Evolutionary conservation across 495 filamentous ascomycete genomes (phyloP).

Genomic region (Penicillium maclennaniae): DNA sequence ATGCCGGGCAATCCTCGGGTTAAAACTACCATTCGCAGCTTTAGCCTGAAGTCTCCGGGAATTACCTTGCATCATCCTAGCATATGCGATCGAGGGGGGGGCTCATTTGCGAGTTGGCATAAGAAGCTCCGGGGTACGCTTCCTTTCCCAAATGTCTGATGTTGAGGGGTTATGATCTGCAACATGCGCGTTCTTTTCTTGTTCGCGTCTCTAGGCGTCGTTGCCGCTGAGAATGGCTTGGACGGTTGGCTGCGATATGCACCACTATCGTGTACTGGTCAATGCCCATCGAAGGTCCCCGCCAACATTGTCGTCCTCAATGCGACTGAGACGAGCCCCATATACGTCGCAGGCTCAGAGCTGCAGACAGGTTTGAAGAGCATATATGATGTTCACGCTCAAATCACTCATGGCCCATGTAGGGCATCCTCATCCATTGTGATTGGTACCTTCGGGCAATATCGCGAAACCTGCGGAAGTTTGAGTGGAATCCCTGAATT

Average conservation of each 20-base stretch:
- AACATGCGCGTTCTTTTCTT: conserved; percentile 13
- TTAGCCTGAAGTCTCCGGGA: conserved; percentile 16
- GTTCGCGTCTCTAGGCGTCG: conserved; percentile 11
- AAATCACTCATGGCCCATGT: conserved; percentile 27
- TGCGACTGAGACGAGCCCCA: conserved; percentile 46
- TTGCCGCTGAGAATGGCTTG: conserved; percentile 49
- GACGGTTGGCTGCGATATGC: conserved; percentile 66
- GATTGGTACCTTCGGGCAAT: conserved; percentile 56
- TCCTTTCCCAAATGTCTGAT: no score
- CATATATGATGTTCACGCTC: conserved; percentile 47
- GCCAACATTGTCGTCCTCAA: conserved; percentile 54
- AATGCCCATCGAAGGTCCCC: conserved; percentile 36
- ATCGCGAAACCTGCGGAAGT: conserved; percentile 35
- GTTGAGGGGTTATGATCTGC: neutral
- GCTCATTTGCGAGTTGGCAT: conserved; percentile 2
- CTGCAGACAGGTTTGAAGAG: conserved; percentile 53
- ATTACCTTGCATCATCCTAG: conserved; percentile 3
- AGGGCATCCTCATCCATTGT: conserved; percentile 38
- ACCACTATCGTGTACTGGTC: conserved; percentile 40
- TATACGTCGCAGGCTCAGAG: conserved; percentile 56
- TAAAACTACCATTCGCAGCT: neutral
- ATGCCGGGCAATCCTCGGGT: neutral
- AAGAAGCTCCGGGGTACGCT: neutral
- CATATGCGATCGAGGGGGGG: conserved; percentile 3
- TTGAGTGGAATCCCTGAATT: conserved; percentile 38